Evolutionary conservation across 208 protist genomes (phyloP).

Genomic region (Trypanosoma boissoni): DNA sequence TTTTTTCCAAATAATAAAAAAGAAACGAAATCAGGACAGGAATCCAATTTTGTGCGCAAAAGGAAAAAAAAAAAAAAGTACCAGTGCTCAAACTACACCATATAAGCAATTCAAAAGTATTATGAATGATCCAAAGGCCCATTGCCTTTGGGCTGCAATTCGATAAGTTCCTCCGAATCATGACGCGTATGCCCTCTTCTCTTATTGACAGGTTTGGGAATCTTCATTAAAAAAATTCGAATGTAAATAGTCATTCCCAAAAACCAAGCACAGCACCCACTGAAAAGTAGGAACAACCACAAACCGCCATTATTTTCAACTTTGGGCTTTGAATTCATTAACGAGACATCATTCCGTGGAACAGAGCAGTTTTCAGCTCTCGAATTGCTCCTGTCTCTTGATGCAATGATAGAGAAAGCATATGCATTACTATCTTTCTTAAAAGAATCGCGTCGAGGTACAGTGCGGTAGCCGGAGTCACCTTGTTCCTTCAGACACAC

Average conservation of each 20-base stretch:
- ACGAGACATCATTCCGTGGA: neutral
- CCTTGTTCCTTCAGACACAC: slow-evolving; percentile 18
- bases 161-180: neutral
- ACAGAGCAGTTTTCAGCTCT: neutral
- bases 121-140: neutral
- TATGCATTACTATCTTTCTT: neutral
- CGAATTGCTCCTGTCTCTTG: neutral
- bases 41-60: neutral
- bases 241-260: neutral
- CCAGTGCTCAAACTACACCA: neutral
- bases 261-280: neutral
- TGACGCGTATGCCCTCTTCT: neutral
- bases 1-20: too few relatives aligned
- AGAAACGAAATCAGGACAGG: too few relatives aligned
- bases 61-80: neutral
- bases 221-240: neutral
- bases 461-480: neutral
- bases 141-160: neutral
- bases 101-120: neutral
- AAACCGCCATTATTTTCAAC: neutral
- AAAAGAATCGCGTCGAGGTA: neutral
- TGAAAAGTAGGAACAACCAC: neutral
- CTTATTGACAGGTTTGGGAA: neutral
- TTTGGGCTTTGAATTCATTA: neutral
- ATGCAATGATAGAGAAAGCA: neutral